Evolutionary conservation across 2,329 filamentous ascomycete species (phyloP).

Genomic region (Grosmannia serpens): DNA sequence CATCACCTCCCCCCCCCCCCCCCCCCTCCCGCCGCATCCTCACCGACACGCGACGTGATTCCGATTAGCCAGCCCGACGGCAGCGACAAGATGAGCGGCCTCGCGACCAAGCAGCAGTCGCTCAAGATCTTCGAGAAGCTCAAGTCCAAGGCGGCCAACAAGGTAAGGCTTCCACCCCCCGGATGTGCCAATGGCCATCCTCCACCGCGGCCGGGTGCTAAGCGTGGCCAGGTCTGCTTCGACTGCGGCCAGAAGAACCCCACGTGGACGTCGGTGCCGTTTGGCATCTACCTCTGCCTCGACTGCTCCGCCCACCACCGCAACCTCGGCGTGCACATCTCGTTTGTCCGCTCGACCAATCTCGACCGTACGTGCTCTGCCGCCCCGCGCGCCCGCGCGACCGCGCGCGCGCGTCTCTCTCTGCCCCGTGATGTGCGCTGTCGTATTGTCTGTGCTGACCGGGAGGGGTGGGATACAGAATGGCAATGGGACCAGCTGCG

Average conservation of each 20-base stretch:
- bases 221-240: constrained; percentile 68
- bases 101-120: constrained; percentile 87
- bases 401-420: not conserved
- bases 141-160: constrained; percentile 89
- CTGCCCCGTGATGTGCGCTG: not conserved
- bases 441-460: not conserved
- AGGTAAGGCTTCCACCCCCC: constrained; percentile 45
- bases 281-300: constrained; percentile 92
- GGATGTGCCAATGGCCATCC: not conserved
- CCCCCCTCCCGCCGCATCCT: not conserved
- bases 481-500: constrained; percentile 99
- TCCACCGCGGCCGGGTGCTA: not conserved
- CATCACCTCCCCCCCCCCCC: no score
- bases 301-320: constrained; percentile 96
- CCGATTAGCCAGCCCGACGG: not conserved
- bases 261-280: constrained; percentile 94
- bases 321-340: constrained; percentile 97
- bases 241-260: constrained; percentile 97
- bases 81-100: constrained; percentile 44
- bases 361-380: constrained; percentile 69
- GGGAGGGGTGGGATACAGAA: constrained; percentile 35
- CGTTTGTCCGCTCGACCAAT: constrained; percentile 96
- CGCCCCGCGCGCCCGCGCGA: no score
- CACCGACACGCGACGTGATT: not conserved
- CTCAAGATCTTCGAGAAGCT: constrained; percentile 97